Conservation (phyloP, 805 yeast genomes). For the Dipodascus geniculatus region DNA sequence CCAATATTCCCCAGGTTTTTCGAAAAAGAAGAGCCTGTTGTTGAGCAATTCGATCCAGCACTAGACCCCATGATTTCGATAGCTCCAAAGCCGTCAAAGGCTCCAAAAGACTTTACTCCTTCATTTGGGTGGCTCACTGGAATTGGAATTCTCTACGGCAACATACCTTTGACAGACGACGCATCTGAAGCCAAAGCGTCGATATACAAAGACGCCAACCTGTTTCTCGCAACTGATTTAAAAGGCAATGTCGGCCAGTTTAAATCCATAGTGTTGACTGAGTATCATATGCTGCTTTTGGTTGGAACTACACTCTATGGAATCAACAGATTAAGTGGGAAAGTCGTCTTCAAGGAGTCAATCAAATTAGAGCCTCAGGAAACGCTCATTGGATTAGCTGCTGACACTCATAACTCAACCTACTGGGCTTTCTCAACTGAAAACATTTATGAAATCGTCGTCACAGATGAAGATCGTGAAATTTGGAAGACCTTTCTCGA, state of each 20-base stretch:
- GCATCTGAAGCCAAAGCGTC: constrained; percentile 11
- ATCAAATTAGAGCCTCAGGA: constrained; percentile 28
- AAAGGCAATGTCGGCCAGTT: not conserved
- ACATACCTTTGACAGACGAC: constrained; percentile 8
- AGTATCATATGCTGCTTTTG: constrained; percentile 42
- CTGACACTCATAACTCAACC: constrained; percentile 42
- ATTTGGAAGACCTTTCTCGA: constrained; percentile 61
- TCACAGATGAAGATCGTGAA: constrained; percentile 56
- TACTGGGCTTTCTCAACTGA: constrained; percentile 63
- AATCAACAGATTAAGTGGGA: constrained; percentile 41
- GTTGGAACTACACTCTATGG: constrained; percentile 32
- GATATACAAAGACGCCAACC: constrained; percentile 23
- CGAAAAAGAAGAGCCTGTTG: constrained; percentile 15
- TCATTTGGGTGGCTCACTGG: constrained; percentile 38
- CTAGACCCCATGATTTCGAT: constrained; percentile 8
- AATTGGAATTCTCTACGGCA: constrained; percentile 37
- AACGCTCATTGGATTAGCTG: constrained; percentile 33
- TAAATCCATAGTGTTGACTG: constrained; percentile 28
- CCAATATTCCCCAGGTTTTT: constrained; percentile 22
- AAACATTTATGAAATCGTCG: constrained; percentile 58
- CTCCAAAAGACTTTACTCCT: constrained; percentile 3
- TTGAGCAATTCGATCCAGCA: constrained; percentile 14
- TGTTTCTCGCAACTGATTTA: constrained; percentile 2
- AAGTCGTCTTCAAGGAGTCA: constrained; percentile 33
- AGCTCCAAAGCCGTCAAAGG: constrained; percentile 9